These are phyloP conservation scores for Rubus idaeus DNA, from an alignment of 306 rosid genomes.

Conservation along the genomic window DNA sequence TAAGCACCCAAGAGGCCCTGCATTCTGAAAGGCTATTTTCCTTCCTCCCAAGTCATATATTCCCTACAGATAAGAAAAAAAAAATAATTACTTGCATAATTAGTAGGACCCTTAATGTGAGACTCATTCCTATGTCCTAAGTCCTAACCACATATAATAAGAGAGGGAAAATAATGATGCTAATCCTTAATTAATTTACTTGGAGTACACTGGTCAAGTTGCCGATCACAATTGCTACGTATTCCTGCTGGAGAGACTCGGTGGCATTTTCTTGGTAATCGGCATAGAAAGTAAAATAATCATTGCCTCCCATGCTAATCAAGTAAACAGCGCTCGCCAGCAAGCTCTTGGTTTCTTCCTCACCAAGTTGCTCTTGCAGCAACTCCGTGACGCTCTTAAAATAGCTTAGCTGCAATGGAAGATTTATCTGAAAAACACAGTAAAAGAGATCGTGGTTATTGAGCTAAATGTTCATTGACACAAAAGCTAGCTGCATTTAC, in stretches of 20 bases:
- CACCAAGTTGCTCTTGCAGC: neutral
- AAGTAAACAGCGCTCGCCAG: neutral
- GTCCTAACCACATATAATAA: no score
- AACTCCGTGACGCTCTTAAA: neutral
- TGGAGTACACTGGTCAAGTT: neutral
- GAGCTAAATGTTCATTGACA: neutral
- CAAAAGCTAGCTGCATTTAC: no score
- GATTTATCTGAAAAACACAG: neutral
- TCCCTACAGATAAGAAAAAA: neutral
- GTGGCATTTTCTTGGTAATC: neutral
- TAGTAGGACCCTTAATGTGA: no score
- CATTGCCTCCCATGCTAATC: neutral
- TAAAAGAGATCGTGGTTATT: neutral
- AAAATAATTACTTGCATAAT: neutral
- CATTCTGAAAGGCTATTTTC: neutral
- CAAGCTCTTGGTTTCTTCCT: neutral
- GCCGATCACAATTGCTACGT: neutral
- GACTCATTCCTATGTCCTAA: no score
- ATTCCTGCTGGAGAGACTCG: neutral
- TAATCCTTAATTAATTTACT: neutral
- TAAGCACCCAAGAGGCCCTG: slow-evolving; percentile 31
- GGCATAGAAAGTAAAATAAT: neutral
- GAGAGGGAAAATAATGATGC: neutral
- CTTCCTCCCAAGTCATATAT: slow-evolving; percentile 1
- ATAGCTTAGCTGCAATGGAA: neutral